Percentiles rank a stretch among this genome's conserved stretches.
Evolutionary conservation across 2,329 filamentous ascomycete genomes (phyloP).

Genomic region (Coleophoma eucalyptorum): DNA sequence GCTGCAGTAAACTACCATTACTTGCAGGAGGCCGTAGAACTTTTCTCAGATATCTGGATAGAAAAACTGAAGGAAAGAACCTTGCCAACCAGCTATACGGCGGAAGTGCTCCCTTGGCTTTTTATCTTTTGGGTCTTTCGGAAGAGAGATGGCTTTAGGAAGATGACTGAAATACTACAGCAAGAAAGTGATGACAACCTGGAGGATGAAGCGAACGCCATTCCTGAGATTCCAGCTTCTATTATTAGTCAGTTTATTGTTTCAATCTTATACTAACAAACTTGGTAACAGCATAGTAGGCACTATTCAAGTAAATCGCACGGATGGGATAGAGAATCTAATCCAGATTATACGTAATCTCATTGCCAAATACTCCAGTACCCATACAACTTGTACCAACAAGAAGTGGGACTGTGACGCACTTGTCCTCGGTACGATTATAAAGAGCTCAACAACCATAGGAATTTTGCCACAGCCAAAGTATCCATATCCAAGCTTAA

Average conservation of each 20-base stretch:
- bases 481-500: constrained; percentile 14
- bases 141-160: constrained; percentile 11
- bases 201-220: constrained; percentile 7
- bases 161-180: constrained; percentile 15
- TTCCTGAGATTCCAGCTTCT: constrained; percentile 5
- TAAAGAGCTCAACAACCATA: constrained; percentile 18
- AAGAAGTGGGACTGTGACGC: constrained; percentile 16
- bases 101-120: constrained; percentile 12
- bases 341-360: constrained; percentile 11
- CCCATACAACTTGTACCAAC: constrained; percentile 11
- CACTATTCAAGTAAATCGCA: constrained; percentile 4
- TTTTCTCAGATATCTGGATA: constrained; percentile 39
- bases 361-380: constrained; percentile 15
- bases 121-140: constrained; percentile 19
- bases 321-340: constrained; percentile 13
- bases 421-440: constrained; percentile 20
- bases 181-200: constrained; percentile 15
- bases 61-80: constrained; percentile 16
- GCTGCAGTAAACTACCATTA: constrained; percentile 38
- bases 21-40: constrained; percentile 37
- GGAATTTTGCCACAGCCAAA: constrained; percentile 19
- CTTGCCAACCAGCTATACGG: constrained; percentile 12
- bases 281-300: neutral
- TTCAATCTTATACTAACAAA: neutral
- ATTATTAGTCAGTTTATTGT: constrained; percentile 9